phyloP scores from a whole-genome alignment of 805 yeast genomes.

The Candida quercuum region DNA sequence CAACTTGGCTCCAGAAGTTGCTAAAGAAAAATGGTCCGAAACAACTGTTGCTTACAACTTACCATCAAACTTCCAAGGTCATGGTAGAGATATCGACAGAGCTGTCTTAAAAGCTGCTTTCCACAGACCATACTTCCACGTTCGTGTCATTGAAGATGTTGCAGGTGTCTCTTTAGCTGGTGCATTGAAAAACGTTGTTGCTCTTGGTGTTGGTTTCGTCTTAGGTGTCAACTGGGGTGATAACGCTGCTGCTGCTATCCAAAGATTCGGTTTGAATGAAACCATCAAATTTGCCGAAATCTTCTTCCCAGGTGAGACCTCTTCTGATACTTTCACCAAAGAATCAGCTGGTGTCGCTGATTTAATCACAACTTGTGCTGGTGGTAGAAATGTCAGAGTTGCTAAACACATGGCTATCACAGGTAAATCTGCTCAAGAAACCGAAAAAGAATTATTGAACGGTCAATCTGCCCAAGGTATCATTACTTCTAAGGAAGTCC shows the following conservation, averaged over 20 bases:
- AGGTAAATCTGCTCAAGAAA: constrained; percentile 69
- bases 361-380: constrained; percentile 93
- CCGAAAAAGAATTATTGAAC: constrained; percentile 81
- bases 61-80: constrained; percentile 54
- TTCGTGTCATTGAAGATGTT: constrained; percentile 84
- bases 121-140: constrained; percentile 99
- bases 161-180: constrained; percentile 97
- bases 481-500: constrained; percentile 85
- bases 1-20: constrained; percentile 95
- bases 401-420: constrained; percentile 82
- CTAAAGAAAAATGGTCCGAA: constrained; percentile 93
- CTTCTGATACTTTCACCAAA: constrained; percentile 70
- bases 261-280: constrained; percentile 92
- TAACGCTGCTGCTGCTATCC: constrained; percentile 95
- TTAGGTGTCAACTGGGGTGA: constrained; percentile 99
- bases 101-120: constrained; percentile 70
- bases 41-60: constrained; percentile 89
- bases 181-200: constrained; percentile 94
- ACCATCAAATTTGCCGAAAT: constrained; percentile 78
- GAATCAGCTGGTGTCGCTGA: constrained; percentile 99
- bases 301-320: constrained; percentile 56
- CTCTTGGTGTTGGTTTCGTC: constrained; percentile 94
- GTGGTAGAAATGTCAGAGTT: constrained; percentile 94
- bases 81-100: constrained; percentile 54
- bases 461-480: constrained; percentile 98